Evolutionary conservation across 75 land plant genomes (phyloP).

Genomic region (Picea glauca): DNA sequence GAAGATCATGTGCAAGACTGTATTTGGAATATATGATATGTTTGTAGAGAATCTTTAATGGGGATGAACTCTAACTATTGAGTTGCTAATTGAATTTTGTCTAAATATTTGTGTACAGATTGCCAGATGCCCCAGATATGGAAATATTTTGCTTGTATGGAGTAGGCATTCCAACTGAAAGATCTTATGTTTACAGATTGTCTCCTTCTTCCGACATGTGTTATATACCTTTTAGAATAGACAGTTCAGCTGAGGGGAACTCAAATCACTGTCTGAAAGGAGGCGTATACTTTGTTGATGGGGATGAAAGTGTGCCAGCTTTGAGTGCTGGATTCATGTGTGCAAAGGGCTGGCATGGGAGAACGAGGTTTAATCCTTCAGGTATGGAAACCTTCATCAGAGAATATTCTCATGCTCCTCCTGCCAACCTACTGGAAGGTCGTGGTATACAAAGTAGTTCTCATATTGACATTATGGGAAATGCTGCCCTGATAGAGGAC

Average conservation of each 20-base stretch:
- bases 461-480: conserved; percentile 95
- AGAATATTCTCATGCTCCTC: conserved; percentile 82
- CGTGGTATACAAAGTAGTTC: conserved; percentile 79
- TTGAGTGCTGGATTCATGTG: conserved; percentile 91
- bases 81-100: not conserved
- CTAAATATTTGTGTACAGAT: conserved; percentile 29
- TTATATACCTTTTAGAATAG: conserved; percentile 77
- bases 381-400: conserved; percentile 58
- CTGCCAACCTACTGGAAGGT: conserved; percentile 76
- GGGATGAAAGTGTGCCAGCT: conserved; percentile 87
- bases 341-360: conserved; percentile 86
- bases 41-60: not conserved
- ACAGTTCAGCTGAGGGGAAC: conserved; percentile 53
- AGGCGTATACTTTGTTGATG: conserved; percentile 73
- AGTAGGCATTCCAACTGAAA: conserved; percentile 85
- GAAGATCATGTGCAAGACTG: not conserved
- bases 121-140: conserved; percentile 88
- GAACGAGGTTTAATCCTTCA: conserved; percentile 79
- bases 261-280: conserved; percentile 52
- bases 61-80: not conserved
- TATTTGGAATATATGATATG: not conserved
- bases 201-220: conserved; percentile 46
- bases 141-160: conserved; percentile 86
- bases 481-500: conserved; percentile 82
- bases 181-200: conserved; percentile 80